Evolutionary conservation across 1,284 basidiomycete genomes (phyloP).

Genomic region (Cutaneotrichosporon curvatum): DNA sequence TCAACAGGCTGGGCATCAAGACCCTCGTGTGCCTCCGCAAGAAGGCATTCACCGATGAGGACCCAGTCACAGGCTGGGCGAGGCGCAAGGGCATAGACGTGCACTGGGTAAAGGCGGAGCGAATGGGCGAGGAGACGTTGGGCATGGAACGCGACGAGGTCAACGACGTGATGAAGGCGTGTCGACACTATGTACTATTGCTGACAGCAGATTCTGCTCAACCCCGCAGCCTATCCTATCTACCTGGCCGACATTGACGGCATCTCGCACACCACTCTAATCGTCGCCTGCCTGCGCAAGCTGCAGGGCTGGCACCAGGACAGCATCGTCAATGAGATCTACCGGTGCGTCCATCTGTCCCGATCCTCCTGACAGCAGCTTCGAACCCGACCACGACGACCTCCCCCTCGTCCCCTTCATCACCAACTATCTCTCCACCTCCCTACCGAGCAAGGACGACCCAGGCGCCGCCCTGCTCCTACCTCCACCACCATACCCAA

Average conservation of each 20-base stretch:
- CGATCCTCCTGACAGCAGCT: conserved; percentile 16
- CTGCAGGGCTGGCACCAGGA: conserved; percentile 41
- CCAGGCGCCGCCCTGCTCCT: conserved; percentile 23
- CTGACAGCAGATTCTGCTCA: conserved; percentile 27
- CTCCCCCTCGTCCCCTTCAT: conserved; percentile 36
- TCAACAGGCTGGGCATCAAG: conserved; percentile 49
- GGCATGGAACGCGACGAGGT: conserved; percentile 39
- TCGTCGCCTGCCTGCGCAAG: conserved; percentile 39
- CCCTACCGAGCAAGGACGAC: conserved; percentile 11
- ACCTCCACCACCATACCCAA: conserved; percentile 34
- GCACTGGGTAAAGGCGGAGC: conserved; percentile 37
- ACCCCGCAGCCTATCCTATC: conserved; percentile 32
- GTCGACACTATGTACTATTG: conserved; percentile 1
- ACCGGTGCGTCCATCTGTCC: conserved; percentile 21
- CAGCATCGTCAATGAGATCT: conserved; percentile 36
- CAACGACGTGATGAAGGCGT: conserved; percentile 35
- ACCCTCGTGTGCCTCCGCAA: conserved; percentile 54
- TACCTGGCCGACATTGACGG: conserved; percentile 41
- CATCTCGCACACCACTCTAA: conserved; percentile 39
- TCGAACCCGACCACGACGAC: conserved; percentile 41
- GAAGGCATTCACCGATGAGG: conserved; percentile 44
- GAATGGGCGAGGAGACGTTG: conserved; percentile 37
- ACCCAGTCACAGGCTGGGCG: conserved; percentile 27
- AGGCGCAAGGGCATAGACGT: conserved; percentile 20
- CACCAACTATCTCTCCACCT: conserved; percentile 26